A percentile compares a stretch with the other conserved stretches of the same genome.
Conservation (phyloP, 768 basidiomycete genomes). For the Lactifluus volemus region DNA sequence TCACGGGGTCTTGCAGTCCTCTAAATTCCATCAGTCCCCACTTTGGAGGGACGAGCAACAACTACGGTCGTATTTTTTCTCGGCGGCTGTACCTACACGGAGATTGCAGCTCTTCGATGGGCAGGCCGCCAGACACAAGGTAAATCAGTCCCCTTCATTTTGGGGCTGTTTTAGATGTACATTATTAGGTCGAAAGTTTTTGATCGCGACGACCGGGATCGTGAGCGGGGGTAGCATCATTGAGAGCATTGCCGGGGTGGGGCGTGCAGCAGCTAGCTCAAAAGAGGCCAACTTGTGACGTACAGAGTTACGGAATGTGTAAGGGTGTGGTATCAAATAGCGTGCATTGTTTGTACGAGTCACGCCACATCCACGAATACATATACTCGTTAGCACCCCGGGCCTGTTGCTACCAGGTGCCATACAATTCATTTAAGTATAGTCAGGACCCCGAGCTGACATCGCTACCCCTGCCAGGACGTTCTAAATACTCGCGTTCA, state of each 20-base stretch:
- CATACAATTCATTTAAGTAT: neutral
- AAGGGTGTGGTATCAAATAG: neutral
- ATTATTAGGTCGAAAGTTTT: conserved; percentile 65
- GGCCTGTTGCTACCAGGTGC: neutral
- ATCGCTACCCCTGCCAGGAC: neutral
- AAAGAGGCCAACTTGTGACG: conserved; percentile 39
- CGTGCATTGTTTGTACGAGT: neutral
- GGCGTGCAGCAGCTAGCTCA: conserved; percentile 27
- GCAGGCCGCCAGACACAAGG: conserved; percentile 80
- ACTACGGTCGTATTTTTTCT: conserved; percentile 95
- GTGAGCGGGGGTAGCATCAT: conserved; percentile 70
- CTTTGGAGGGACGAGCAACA: conserved; percentile 48
- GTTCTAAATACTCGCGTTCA: neutral
- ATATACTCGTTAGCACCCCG: neutral
- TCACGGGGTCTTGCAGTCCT: neutral
- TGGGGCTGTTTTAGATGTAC: neutral
- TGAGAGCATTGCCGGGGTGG: conserved; percentile 51
- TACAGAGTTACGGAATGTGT: neutral
- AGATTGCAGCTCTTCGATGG: conserved; percentile 93
- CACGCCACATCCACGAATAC: neutral
- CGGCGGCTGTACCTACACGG: conserved; percentile 95
- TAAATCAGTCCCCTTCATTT: conserved; percentile 23
- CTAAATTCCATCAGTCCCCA: neutral
- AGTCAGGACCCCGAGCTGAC: neutral
- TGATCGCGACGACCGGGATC: conserved; percentile 89